Base-by-base conservation (phyloP, 352 stramenopile species). In the Blastocystis sp. region DNA sequence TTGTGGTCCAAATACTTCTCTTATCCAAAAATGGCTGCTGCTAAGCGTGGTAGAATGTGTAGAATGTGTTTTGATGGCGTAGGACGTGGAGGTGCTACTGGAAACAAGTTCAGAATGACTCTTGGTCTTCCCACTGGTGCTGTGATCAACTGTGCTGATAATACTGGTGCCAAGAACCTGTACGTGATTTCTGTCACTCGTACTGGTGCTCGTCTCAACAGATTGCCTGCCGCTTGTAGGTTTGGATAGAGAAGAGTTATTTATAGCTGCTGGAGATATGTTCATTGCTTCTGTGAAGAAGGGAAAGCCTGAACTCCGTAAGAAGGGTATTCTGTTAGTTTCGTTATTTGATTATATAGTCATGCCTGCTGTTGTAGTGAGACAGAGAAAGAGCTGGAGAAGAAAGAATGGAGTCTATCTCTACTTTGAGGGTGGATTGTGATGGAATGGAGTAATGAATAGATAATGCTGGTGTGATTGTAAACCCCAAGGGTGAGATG, bases 131-230 rank as follows among this genome's bases (percentile, higher is more conserved):
- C 96, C 85, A 93, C 96, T 63, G 95, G 94, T 74, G 97, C 97
- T 80, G 95, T 99, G 80, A 96, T 99, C 90, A 99, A 99, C 95
- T 99, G 97, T 91, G 97, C 96, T 74, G 97, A 99, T n/a, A n/a
- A n/a, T n/a, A n/a, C n/a, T n/a, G n/a, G n/a, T n/a, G n/a, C n/a
- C n/a, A n/a, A n/a, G n/a, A 99, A 98, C 92, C 91, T 99, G 52
- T 97, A 97, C 92, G 98, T 99, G 90, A 98, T 99, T 88, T 94
- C 97, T 52, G 97, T 99, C 88, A 98, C 94, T 93, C 96, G 97
- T 86, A 98, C 98, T 90, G 97, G 97, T 90, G 96, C 95, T 91
- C 94, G 96, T 89, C 91, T 99, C 90, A 99, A 99, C 92, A 94
- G 95, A 92, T 93, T 99, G 88, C 97, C 97, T 85, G 95, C 96